Conservation (phyloP, 2,329 filamentous ascomycete genomes). For the Seiridium cupressi region DNA sequence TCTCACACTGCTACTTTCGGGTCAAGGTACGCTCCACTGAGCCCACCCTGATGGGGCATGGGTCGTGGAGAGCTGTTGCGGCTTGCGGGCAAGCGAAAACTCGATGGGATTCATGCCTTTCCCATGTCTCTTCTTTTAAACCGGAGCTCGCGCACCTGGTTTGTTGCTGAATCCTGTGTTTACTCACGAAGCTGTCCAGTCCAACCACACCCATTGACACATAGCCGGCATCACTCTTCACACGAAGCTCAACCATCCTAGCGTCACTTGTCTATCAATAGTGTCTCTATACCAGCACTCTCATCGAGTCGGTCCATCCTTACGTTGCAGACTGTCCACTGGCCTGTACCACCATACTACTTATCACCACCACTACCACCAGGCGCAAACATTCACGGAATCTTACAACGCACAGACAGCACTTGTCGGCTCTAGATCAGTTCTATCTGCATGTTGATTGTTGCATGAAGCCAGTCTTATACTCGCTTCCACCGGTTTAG, state of each 20-base stretch:
- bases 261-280: neutral
- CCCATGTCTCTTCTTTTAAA: constrained; percentile 12
- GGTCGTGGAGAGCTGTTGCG: constrained; percentile 6
- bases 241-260: neutral
- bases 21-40: constrained; percentile 5
- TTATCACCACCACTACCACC: no score
- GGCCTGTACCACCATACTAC: no score
- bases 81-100: constrained; percentile 13
- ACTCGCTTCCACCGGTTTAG: no score
- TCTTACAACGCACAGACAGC: no score
- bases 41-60: constrained; percentile 8
- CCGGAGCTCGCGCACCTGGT: constrained; percentile 5
- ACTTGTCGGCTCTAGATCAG: no score
- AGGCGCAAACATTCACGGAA: no score
- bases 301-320: no score
- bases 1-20: constrained; percentile 3
- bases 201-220: neutral
- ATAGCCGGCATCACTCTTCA: neutral
- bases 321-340: no score
- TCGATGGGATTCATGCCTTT: constrained; percentile 15
- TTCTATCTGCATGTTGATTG: no score
- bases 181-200: constrained; percentile 4
- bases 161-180: neutral
- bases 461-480: no score
- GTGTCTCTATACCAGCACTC: neutral